A percentile compares a stretch with the other conserved stretches of the same genome.
These are phyloP conservation scores for Candida hungchunana DNA, from an alignment of 805 yeast species.

Conservation along the genomic window DNA sequence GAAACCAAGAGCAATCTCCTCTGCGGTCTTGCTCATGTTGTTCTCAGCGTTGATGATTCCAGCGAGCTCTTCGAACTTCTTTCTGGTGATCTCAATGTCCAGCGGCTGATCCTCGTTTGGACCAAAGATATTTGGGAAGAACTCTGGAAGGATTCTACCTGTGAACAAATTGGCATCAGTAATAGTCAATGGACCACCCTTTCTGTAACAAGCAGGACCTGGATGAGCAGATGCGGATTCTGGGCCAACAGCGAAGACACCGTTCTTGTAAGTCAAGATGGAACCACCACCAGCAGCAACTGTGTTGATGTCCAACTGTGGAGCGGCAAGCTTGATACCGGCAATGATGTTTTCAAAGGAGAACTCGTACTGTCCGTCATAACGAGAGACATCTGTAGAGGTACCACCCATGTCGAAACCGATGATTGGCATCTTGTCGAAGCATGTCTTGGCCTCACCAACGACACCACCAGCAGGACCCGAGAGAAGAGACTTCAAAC, in stretches of 20 bases:
- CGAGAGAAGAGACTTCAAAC: slow-evolving; percentile 47
- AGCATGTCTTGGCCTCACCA: slow-evolving; percentile 52
- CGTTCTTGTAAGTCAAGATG: slow-evolving; percentile 60
- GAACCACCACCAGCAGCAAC: slow-evolving; percentile 89
- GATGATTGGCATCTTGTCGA: slow-evolving; percentile 34
- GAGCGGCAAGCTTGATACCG: slow-evolving; percentile 78
- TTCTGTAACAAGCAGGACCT: slow-evolving; percentile 84
- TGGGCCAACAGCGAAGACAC: slow-evolving; percentile 79
- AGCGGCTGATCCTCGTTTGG: slow-evolving; percentile 70
- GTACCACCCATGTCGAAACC: slow-evolving; percentile 79
- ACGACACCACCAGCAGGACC: slow-evolving; percentile 66
- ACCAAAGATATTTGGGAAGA: slow-evolving; percentile 80
- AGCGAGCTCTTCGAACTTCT: slow-evolving; percentile 36
- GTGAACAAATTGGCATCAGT: slow-evolving; percentile 79
- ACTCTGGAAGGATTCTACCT: slow-evolving; percentile 69
- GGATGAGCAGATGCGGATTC: slow-evolving; percentile 87
- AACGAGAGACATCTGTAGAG: slow-evolving; percentile 80
- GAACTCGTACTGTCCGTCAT: slow-evolving; percentile 63
- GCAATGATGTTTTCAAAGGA: slow-evolving; percentile 83
- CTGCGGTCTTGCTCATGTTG: slow-evolving; percentile 31
- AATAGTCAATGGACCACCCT: slow-evolving; percentile 78
- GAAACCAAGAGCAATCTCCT: slow-evolving; percentile 44
- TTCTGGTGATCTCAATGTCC: slow-evolving; percentile 42
- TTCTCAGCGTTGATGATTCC: slow-evolving; percentile 33
- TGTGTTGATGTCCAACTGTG: slow-evolving; percentile 76